Conservation (phyloP, 352 stramenopile species). For the Lagenidium giganteum region DNA sequence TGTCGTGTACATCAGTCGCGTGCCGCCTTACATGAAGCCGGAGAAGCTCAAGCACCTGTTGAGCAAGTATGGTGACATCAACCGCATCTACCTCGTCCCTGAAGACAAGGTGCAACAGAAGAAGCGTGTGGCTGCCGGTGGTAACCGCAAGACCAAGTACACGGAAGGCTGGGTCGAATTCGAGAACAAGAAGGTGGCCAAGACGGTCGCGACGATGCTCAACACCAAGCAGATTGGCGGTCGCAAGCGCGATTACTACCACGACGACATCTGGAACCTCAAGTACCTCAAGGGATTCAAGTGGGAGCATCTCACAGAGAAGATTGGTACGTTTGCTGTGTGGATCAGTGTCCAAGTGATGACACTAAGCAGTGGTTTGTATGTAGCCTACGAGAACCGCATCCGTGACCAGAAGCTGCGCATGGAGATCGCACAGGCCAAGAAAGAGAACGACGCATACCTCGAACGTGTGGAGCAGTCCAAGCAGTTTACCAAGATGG, state of each 20-base stretch:
- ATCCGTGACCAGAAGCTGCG: conserved; percentile 84
- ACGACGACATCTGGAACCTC: conserved; percentile 98
- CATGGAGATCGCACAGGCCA: conserved; percentile 81
- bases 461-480: conserved; percentile 84
- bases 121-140: conserved; percentile 83
- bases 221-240: conserved; percentile 92
- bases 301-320: conserved; percentile 98
- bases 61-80: conserved; percentile 89
- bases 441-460: conserved; percentile 86
- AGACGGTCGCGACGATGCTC: conserved; percentile 88
- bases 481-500: conserved; percentile 84
- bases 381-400: conserved; percentile 72
- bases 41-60: conserved; percentile 94
- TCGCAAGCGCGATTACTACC: conserved; percentile 95
- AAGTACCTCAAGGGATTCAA: conserved; percentile 99
- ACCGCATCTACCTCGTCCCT: conserved; percentile 95
- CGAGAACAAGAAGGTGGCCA: conserved; percentile 95
- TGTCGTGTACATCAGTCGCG: conserved; percentile 91
- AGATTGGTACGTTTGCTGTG: conserved; percentile 83
- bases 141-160: conserved; percentile 88
- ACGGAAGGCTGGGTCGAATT: conserved; percentile 99
- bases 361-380: conserved; percentile 1
- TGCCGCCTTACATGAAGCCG: conserved; percentile 96
- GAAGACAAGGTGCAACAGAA: conserved; percentile 93
- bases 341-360: neutral